Evolutionary conservation across 441 rosid species (phyloP).

Genomic region (Brassica hybrid): DNA sequence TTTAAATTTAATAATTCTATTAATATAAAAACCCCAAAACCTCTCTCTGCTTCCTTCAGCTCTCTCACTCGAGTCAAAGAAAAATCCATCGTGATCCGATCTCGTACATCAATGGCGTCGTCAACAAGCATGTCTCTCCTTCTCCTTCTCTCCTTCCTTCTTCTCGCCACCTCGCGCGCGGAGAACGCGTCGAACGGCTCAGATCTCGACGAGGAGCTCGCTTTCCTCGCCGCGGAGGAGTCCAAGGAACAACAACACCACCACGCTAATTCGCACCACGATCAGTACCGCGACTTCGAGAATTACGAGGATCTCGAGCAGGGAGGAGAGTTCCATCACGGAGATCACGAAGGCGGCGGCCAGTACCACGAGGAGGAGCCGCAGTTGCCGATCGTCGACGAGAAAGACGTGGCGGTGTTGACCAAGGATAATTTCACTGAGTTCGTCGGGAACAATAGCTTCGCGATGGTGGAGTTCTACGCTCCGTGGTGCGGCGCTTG

Average conservation of each 20-base stretch:
- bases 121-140: constrained; percentile 35
- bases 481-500: constrained; percentile 99
- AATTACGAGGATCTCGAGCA: constrained; percentile 46
- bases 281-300: constrained; percentile 37
- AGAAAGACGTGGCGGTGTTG: constrained; percentile 86
- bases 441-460: constrained; percentile 59
- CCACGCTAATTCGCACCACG: constrained; percentile 20
- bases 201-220: constrained; percentile 48
- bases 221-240: constrained; percentile 46
- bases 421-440: constrained; percentile 77
- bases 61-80: too few relatives aligned
- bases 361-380: constrained; percentile 22
- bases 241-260: constrained; percentile 5
- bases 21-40: too few relatives aligned
- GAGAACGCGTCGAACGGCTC: constrained; percentile 31
- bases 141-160: constrained; percentile 33
- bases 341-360: constrained; percentile 23
- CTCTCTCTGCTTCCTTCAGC: too few relatives aligned
- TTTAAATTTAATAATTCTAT: too few relatives aligned
- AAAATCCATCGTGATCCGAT: too few relatives aligned
- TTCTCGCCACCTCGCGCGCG: constrained; percentile 23
- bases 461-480: constrained; percentile 95
- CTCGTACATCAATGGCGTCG: not conserved
- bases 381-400: constrained; percentile 66
- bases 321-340: constrained; percentile 38